A percentile compares a stretch with the other conserved stretches of the same genome.
Evolutionary conservation across 1,139 yeast genomes (phyloP).

Genomic region (Zygosaccharomyces pseudobailii): DNA sequence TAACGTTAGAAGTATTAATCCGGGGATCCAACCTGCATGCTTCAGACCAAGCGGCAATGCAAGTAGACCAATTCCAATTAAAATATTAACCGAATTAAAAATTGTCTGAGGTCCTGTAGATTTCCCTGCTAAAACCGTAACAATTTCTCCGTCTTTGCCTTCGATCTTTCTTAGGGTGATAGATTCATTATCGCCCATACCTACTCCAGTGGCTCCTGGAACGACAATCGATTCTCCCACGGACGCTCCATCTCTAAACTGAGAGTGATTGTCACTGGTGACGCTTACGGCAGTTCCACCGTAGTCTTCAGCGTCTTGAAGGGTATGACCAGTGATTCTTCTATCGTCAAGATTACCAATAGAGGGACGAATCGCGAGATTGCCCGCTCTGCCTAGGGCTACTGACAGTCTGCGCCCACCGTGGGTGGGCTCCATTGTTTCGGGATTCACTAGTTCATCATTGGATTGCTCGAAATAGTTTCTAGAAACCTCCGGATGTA

Average conservation of each 20-base stretch:
- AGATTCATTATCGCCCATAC: constrained; percentile 33
- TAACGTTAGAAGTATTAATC: constrained; percentile 46
- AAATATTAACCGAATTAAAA: constrained; percentile 79
- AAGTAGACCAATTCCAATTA: constrained; percentile 81
- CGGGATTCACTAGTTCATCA: constrained; percentile 68
- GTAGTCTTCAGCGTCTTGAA: constrained; percentile 24
- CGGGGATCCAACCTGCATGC: constrained; percentile 77
- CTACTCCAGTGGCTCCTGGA: constrained; percentile 15
- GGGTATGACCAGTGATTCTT: constrained; percentile 13
- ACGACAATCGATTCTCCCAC: constrained; percentile 23
- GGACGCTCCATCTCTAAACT: constrained; percentile 22
- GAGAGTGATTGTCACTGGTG: constrained; percentile 26
- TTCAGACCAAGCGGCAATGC: constrained; percentile 78
- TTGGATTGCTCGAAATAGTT: constrained; percentile 47
- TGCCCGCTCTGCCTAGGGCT: constrained; percentile 34
- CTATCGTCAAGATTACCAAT: constrained; percentile 23
- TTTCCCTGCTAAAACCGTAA: constrained; percentile 74
- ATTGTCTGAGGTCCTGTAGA: constrained; percentile 86
- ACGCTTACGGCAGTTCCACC: constrained; percentile 30
- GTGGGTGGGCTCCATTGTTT: constrained; percentile 60
- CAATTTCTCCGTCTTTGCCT: constrained; percentile 66
- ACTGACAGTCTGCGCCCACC: constrained; percentile 62
- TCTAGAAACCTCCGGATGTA: constrained; percentile 38
- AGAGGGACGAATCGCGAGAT: constrained; percentile 24
- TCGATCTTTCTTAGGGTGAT: constrained; percentile 62